Percentiles rank a stretch among this genome's conserved stretches.
These are phyloP conservation scores for Euphorbia tirucalli DNA, from an alignment of 345 rosid species.

Conservation along the genomic window DNA sequence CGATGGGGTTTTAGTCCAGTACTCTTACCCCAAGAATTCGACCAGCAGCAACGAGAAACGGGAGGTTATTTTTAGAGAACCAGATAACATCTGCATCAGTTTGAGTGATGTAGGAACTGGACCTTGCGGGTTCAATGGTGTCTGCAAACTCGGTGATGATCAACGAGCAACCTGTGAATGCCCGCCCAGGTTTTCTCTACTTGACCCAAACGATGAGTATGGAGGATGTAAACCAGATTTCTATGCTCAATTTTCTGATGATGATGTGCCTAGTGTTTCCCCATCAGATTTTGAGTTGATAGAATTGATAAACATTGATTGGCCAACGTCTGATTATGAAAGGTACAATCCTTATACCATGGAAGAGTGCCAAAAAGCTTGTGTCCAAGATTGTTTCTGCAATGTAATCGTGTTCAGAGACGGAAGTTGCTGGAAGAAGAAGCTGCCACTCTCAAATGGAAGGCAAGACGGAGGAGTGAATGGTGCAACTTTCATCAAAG, in stretches of 20 bases:
- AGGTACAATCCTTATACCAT: neutral
- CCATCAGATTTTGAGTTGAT: constrained; percentile 19
- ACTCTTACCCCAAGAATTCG: constrained; percentile 20
- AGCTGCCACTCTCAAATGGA: constrained; percentile 40
- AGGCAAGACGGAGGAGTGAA: neutral
- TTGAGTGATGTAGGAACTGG: neutral
- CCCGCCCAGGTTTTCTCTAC: constrained; percentile 24
- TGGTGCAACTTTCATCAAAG: constrained; percentile 26
- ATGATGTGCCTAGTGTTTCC: constrained; percentile 10
- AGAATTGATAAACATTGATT: constrained; percentile 18
- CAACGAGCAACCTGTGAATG: constrained; percentile 33
- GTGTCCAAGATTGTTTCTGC: constrained; percentile 43
- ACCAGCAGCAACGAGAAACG: constrained; percentile 13
- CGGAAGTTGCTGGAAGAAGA: constrained; percentile 26
- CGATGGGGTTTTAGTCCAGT: constrained; percentile 13
- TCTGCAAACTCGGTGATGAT: neutral
- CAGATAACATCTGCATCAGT: constrained; percentile 30
- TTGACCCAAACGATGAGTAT: constrained; percentile 29
- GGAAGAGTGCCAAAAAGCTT: constrained; percentile 33
- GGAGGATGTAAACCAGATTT: constrained; percentile 38
- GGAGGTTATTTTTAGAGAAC: constrained; percentile 13
- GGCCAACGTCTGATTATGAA: constrained; percentile 37
- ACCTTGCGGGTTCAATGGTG: neutral
- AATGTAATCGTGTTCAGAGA: constrained; percentile 19
- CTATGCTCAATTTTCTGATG: constrained; percentile 21